Percentiles rank a stretch among this genome's conserved stretches.
phyloP scores from a whole-genome alignment of 2,329 filamentous ascomycete species.

The Xylariaceae sp. region DNA sequence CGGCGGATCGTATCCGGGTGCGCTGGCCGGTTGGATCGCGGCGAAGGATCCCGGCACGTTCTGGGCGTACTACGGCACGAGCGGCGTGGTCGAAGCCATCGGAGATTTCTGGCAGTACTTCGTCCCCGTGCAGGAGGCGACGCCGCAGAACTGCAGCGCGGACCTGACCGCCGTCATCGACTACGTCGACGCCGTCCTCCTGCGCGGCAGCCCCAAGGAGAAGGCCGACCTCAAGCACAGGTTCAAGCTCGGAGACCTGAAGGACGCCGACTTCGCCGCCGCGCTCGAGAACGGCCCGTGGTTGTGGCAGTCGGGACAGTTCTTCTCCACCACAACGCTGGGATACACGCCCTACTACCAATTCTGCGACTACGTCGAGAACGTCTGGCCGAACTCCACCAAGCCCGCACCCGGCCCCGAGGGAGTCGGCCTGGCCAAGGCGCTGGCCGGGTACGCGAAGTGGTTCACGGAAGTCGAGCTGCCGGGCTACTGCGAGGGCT shows the following conservation, averaged over 20 bases:
- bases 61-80: constrained; percentile 61
- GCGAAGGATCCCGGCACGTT: constrained; percentile 56
- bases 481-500: constrained; percentile 48
- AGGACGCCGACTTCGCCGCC: constrained; percentile 51
- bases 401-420: constrained; percentile 49
- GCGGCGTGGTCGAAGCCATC: constrained; percentile 56
- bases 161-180: constrained; percentile 56
- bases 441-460: constrained; percentile 54
- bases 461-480: constrained; percentile 47
- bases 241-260: constrained; percentile 51
- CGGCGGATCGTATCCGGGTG: constrained; percentile 60
- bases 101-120: constrained; percentile 60
- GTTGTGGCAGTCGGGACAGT: constrained; percentile 58
- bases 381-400: constrained; percentile 46
- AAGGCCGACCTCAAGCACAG: constrained; percentile 51
- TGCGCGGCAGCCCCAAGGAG: constrained; percentile 41
- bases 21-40: constrained; percentile 56
- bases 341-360: constrained; percentile 50
- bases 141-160: constrained; percentile 58
- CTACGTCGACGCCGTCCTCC: constrained; percentile 52
- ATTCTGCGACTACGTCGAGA: constrained; percentile 55
- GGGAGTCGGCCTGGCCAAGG: constrained; percentile 55
- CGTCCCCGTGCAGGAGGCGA: constrained; percentile 54
- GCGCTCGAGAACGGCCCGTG: constrained; percentile 59
- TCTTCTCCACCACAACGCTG: constrained; percentile 47